phyloP scores from a whole-genome alignment of 2,329 filamentous ascomycete species.

The Botryosphaeria dothidea region DNA sequence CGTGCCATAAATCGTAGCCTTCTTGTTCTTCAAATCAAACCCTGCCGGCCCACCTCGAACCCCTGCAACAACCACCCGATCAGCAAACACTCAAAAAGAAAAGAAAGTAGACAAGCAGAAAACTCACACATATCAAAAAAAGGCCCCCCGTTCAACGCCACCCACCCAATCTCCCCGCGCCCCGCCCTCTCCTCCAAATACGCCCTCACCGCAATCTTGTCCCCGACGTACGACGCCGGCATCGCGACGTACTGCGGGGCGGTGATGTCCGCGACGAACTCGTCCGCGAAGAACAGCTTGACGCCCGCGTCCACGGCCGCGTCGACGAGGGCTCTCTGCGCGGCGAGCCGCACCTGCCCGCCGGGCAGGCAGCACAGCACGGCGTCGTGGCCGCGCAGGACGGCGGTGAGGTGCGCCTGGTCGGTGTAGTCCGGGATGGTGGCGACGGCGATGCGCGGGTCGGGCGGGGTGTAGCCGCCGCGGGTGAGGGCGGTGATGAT shows the following conservation, averaged over 20 bases:
- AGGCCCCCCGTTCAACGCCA: slow-evolving; percentile 35
- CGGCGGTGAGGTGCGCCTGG: not conserved
- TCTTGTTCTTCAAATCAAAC: slow-evolving; percentile 31
- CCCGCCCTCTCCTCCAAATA: slow-evolving; percentile 29
- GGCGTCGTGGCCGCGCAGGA: not conserved
- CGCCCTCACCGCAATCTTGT: slow-evolving; percentile 30
- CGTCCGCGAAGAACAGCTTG: slow-evolving; percentile 41
- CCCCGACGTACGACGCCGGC: slow-evolving; percentile 30
- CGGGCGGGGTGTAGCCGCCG: slow-evolving; percentile 24
- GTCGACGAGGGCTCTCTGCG: slow-evolving; percentile 33
- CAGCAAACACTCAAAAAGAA: not conserved
- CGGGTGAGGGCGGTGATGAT: slow-evolving; percentile 36
- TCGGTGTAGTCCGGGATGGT: slow-evolving; percentile 24
- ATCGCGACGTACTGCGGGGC: slow-evolving; percentile 29
- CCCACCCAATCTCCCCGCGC: slow-evolving; percentile 31
- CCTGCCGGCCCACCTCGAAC: slow-evolving; percentile 39
- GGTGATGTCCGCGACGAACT: slow-evolving; percentile 32
- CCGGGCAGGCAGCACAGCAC: not conserved
- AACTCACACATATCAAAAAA: slow-evolving; percentile 41
- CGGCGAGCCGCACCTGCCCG: not conserved
- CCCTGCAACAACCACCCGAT: too few species aligned
- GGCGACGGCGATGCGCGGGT: slow-evolving; percentile 22
- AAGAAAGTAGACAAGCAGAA: not conserved
- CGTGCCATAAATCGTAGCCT: slow-evolving; percentile 37
- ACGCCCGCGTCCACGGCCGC: slow-evolving; percentile 44